Evolutionary conservation across 2,329 filamentous ascomycete species (phyloP).

Genomic region (Hymenoscyphus infarciens): DNA sequence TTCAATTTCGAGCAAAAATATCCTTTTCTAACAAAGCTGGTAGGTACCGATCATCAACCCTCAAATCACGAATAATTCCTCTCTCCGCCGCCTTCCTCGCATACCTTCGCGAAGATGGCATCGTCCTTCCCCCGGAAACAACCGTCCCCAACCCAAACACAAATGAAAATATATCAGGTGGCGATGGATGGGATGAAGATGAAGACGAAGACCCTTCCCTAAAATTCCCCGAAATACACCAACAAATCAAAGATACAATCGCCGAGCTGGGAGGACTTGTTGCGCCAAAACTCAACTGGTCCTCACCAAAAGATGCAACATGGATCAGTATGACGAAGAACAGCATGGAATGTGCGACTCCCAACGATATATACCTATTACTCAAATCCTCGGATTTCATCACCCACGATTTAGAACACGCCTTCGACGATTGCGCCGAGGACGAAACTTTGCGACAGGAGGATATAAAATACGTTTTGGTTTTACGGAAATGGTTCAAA

Average conservation of each 20-base stretch:
- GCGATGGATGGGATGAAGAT: constrained; percentile 51
- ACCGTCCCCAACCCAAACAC: constrained; percentile 34
- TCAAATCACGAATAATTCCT: constrained; percentile 81
- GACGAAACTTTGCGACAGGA: constrained; percentile 33
- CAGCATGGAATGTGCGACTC: constrained; percentile 81
- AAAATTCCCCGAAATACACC: constrained; percentile 67
- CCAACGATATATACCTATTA: constrained; percentile 90
- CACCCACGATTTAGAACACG: constrained; percentile 89
- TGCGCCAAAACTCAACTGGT: constrained; percentile 96
- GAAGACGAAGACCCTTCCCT: constrained; percentile 32
- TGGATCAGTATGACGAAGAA: constrained; percentile 85
- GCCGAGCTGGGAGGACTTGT: constrained; percentile 79
- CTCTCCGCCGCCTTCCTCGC: constrained; percentile 71
- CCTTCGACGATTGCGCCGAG: constrained; percentile 69
- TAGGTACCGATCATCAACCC: constrained; percentile 74
- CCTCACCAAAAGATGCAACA: constrained; percentile 88
- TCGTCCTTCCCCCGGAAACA: constrained; percentile 70
- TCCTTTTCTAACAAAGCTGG: constrained; percentile 13
- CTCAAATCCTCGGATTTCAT: constrained; percentile 94
- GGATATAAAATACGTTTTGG: constrained; percentile 51
- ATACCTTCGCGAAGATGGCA: constrained; percentile 90
- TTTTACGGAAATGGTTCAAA: constrained; percentile 83
- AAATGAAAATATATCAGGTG: constrained; percentile 43
- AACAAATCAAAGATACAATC: constrained; percentile 72
- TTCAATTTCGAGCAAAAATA: neutral